These are phyloP conservation scores for Hymenoscyphus occultus DNA, from an alignment of 2,329 filamentous ascomycete genomes.

Conservation along the genomic window DNA sequence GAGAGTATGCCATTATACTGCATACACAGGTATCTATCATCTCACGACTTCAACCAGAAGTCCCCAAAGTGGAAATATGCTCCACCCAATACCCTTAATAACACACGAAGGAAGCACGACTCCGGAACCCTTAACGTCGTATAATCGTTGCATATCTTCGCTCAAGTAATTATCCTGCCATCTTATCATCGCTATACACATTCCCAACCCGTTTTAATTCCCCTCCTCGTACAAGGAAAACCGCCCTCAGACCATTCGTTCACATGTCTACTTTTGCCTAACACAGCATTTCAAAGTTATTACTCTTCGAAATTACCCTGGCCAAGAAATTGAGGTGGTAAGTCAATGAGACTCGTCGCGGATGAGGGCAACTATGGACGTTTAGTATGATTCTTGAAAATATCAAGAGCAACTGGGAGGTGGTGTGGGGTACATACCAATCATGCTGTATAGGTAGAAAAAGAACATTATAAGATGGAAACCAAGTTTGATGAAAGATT, in stretches of 20 bases:
- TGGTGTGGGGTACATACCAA: slow-evolving; percentile 15
- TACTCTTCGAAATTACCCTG: slow-evolving; percentile 24
- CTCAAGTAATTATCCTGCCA: slow-evolving; percentile 28
- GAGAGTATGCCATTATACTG: slow-evolving; percentile 25
- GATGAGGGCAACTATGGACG: slow-evolving; percentile 73
- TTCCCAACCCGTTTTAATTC: slow-evolving; percentile 6
- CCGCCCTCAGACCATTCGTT: slow-evolving; percentile 1
- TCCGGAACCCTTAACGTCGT: slow-evolving; percentile 24
- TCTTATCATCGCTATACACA: slow-evolving; percentile 18
- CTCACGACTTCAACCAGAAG: slow-evolving; percentile 20
- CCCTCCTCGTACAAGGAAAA: slow-evolving; percentile 6
- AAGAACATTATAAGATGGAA: slow-evolving; percentile 99
- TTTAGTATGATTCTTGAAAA: slow-evolving; percentile 5
- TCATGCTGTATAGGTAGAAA: slow-evolving; percentile 87
- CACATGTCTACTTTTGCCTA: slow-evolving; percentile 7
- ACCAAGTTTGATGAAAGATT: slow-evolving; percentile 98
- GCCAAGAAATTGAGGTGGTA: slow-evolving; percentile 24
- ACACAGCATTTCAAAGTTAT: slow-evolving; percentile 20
- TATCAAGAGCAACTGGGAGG: not conserved
- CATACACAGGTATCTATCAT: slow-evolving; percentile 31
- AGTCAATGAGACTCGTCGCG: slow-evolving; percentile 84
- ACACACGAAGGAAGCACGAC: slow-evolving; percentile 25
- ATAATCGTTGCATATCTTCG: slow-evolving; percentile 28
- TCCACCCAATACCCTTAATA: slow-evolving; percentile 14
- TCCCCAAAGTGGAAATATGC: slow-evolving; percentile 21